These are phyloP conservation scores for Moesziomyces sp. DNA, from an alignment of 1,284 basidiomycete genomes.

Conservation along the genomic window DNA sequence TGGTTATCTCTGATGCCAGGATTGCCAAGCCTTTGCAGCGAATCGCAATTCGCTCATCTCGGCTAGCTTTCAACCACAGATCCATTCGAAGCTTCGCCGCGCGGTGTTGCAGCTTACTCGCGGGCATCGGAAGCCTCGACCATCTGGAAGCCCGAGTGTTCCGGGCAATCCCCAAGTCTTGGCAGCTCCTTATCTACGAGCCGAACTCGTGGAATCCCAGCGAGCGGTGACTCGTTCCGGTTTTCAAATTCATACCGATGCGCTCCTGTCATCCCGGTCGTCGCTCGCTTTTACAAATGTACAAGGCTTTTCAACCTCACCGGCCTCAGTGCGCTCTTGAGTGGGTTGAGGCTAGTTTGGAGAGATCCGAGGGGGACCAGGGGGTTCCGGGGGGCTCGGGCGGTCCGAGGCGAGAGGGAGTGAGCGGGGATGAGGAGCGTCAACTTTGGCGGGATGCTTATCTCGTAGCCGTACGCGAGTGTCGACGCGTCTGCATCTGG, in stretches of 20 bases:
- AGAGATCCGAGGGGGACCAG: background rate
- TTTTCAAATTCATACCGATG: too few relatives aligned
- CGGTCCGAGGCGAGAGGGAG: background rate
- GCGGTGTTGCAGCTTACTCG: too few relatives aligned
- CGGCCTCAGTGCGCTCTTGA: too few relatives aligned
- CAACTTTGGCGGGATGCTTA: conserved; percentile 1
- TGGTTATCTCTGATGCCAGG: background rate
- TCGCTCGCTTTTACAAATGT: too few relatives aligned
- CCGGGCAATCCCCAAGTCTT: too few relatives aligned
- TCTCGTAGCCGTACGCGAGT: conserved; percentile 3
- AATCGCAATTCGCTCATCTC: background rate
- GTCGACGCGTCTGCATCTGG: background rate
- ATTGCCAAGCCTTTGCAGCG: background rate
- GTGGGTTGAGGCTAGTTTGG: too few relatives aligned
- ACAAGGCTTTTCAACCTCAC: too few relatives aligned
- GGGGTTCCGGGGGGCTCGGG: background rate
- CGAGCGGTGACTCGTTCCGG: too few relatives aligned
- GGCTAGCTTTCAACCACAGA: background rate
- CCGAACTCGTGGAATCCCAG: background rate
- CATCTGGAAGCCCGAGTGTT: too few relatives aligned
- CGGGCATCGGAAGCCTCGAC: too few relatives aligned
- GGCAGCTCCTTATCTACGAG: conserved; percentile 14
- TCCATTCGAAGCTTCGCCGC: too few relatives aligned
- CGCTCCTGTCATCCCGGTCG: too few relatives aligned
- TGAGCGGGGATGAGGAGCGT: conserved; percentile 1